Conservation (phyloP, 2,329 filamentous ascomycete genomes). For the Blumeria graminis region DNA sequence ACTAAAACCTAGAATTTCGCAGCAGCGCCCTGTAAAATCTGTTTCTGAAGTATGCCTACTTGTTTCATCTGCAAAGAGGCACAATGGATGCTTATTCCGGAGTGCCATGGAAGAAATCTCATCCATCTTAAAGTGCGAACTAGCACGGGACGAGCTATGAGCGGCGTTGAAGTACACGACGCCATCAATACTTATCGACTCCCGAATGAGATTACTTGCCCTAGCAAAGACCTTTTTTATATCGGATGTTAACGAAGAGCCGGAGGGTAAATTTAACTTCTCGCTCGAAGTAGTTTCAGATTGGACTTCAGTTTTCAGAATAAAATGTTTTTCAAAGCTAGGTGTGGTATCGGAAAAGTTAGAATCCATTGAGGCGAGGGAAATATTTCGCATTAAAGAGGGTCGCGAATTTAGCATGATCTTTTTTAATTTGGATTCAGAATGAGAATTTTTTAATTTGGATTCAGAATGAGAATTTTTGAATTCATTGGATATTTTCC, state of each 20-base stretch:
- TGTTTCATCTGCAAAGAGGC: constrained; percentile 12
- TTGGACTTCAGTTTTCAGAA: constrained; percentile 7
- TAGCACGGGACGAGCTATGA: neutral
- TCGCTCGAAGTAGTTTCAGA: constrained; percentile 6
- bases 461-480: neutral
- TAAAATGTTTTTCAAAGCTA: constrained; percentile 5
- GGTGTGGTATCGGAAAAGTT: constrained; percentile 9
- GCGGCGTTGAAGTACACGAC: constrained; percentile 11
- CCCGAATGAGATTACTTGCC: constrained; percentile 14
- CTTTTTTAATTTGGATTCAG: neutral
- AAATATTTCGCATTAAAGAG: neutral
- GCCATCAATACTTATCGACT: constrained; percentile 13
- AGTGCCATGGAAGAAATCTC: too few species aligned
- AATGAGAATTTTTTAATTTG: neutral
- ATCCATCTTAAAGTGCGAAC: neutral
- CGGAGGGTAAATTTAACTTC: constrained; percentile 9
- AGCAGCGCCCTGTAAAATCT: constrained; percentile 9
- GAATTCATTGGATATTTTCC: neutral
- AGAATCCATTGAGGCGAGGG: neutral
- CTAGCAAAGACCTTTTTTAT: constrained; percentile 11
- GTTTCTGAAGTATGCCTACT: constrained; percentile 5
- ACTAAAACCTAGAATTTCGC: constrained; percentile 13
- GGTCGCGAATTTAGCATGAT: neutral
- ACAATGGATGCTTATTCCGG: constrained; percentile 1
- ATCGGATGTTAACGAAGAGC: constrained; percentile 11